These are phyloP conservation scores for Apiosordaria backusii DNA, from an alignment of 495 filamentous ascomycete genomes.

Conservation along the genomic window DNA sequence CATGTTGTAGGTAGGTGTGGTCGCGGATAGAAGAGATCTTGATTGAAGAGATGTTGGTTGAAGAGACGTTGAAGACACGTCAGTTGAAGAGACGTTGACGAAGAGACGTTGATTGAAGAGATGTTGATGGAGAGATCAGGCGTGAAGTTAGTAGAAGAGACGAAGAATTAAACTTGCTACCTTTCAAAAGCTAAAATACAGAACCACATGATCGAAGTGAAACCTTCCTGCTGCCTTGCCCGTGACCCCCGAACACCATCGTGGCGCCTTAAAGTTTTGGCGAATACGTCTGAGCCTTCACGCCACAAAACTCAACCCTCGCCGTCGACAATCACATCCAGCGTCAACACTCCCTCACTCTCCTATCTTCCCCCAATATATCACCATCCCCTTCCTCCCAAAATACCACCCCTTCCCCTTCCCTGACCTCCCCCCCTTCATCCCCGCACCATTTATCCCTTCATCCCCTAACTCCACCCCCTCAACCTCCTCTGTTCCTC, in stretches of 20 bases:
- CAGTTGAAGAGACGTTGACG: no score
- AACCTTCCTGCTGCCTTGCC: background rate
- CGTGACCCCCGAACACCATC: background rate
- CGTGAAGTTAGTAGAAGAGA: no score
- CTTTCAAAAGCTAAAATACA: background rate
- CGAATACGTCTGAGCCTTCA: background rate
- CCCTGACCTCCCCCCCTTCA: constrained; percentile 41
- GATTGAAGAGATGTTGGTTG: no score
- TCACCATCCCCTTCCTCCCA: constrained; percentile 43
- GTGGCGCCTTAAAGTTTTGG: background rate
- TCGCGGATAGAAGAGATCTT: no score
- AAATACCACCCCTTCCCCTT: constrained; percentile 52
- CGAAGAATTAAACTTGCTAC: no score
- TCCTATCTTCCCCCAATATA: background rate
- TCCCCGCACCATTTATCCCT: constrained; percentile 11
- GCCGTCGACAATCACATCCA: background rate
- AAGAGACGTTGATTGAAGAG: no score
- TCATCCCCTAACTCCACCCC: constrained; percentile 6
- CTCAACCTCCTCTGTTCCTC: constrained; percentile 7
- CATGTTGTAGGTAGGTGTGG: no score
- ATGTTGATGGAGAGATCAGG: no score
- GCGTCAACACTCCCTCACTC: no score
- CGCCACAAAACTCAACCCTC: background rate
- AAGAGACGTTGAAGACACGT: no score
- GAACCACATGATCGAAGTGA: background rate